Evolutionary conservation across 192 early-diverging fungal genomes (phyloP), one percentile per base, ranked within the genome.

Genomic region (Backusella luteola): DNA sequence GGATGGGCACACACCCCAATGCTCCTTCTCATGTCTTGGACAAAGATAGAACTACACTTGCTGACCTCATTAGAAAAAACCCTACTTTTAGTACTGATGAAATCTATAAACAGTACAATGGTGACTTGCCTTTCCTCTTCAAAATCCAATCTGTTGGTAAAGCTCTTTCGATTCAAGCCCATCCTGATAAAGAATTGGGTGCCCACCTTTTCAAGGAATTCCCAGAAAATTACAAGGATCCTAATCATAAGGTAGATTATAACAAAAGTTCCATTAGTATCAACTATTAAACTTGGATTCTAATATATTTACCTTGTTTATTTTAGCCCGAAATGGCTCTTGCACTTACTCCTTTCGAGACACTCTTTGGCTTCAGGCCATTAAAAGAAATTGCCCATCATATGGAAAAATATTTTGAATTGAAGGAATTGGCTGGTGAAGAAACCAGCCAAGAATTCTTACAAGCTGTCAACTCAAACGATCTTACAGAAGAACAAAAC

Each of bases 1-100:
- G 96, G 96, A 98, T 99, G 97, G 96, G 96, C 21, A 99, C 98
- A 6, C 98, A 99, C 79, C 93, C 96, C 1, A 98, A 92, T 82
- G 96, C 89, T 1, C 96, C 96, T 6, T 95, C 94, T 6, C 72
- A 69, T 35, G 69, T 91, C 26, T 78, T 80, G 66, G 74, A 87
- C 34, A 70, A 83, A 38, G 66, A 77, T 34, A 69, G 77, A 5
- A 83, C 79, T 26, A 85, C 90, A 1, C 85, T 97, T 34, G 90
- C 89, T 71, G 82, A 85, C 17, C 68, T 94, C 8, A 82, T 98
- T 34, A 77, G 75, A 17, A 74, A 86, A 14, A 74, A 94, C 76
- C 84, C 85, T 12, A 44, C 83, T 21, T 82, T 87, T 15, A 85
- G 95, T 15, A 82, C 86, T 23, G 35, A 81, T 0, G 76, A 76